Base-by-base conservation (phyloP, 2,329 filamentous ascomycete species). In the Talaromyces verruculosus region DNA sequence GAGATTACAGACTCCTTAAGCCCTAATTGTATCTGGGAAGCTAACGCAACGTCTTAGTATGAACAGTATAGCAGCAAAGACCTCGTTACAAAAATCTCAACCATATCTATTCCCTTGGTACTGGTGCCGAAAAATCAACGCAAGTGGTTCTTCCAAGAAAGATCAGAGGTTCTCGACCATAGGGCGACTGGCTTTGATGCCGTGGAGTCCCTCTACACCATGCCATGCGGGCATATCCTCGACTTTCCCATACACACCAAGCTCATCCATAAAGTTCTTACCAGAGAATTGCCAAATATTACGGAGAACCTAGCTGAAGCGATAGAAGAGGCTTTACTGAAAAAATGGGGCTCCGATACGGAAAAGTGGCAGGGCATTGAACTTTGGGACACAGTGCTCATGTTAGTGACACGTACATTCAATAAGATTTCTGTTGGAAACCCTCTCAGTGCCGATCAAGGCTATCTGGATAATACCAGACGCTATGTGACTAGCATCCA, bases 181-280 rank as follows among this genome's bases (percentile, higher is more conserved):
- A 41, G 55, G 4, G 55, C 55, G 17, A 59, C 55, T 28, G 55
- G 35, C 2, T 59, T 59, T 41, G 35, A 59, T 59, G 55, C 55
- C n/a, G 55, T 59, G 1, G 55, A 59, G 35, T 59, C 55, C n/a
- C 55, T 59, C 22, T 59, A 59, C 22, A 59, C 55, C 3, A 59
- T 59, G 35, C 55, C 55, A 28, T 59, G 35, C n/a, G 35, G 55
- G 5, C 19, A 37, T 28, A 59, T 59, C 5, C 55, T 59, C 19
- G 55, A 59, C 15, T 59, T 59, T 25, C 55, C 55, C 13, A 7
- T 35, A 25, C 55, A 59, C 13, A 35, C 39, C 17, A 59, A 59
- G 55, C 55, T 59, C 35, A 59, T 59, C 19, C 35, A 59, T 39
- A 59, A 59, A 41, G 35, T 59, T 4, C 55, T 59, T 35, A 59